These are phyloP conservation scores for Neurospora sp. DNA, from an alignment of 495 filamentous ascomycete species.

Conservation along the genomic window DNA sequence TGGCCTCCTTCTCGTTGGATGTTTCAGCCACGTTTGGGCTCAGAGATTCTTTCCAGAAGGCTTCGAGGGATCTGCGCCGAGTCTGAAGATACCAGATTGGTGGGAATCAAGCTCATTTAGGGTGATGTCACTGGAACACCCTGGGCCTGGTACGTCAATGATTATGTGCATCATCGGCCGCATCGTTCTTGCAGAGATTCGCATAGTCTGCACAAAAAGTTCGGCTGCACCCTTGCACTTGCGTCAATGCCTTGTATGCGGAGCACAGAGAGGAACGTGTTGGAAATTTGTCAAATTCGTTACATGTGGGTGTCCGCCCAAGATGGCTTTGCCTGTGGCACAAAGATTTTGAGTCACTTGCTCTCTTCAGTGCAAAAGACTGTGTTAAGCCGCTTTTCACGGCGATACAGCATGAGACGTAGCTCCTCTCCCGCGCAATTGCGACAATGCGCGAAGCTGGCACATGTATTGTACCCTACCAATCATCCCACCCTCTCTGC, in stretches of 20 bases:
- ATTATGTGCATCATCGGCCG: slow-evolving; percentile 6
- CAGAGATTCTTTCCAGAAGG: not conserved
- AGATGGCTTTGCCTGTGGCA: not conserved
- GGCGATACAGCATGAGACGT: slow-evolving; percentile 19
- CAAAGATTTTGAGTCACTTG: slow-evolving; percentile 10
- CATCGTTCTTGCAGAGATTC: slow-evolving; percentile 1
- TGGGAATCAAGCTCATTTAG: not conserved
- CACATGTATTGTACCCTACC: not conserved
- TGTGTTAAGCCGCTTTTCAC: slow-evolving; percentile 9
- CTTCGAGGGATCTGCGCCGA: not conserved
- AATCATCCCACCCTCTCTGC: not conserved
- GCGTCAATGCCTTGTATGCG: slow-evolving; percentile 24
- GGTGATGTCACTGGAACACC: slow-evolving; percentile 15
- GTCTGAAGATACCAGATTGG: not conserved
- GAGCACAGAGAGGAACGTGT: not conserved
- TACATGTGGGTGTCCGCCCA: slow-evolving; percentile 2
- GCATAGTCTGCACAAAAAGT: slow-evolving; percentile 5
- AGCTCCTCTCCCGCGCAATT: slow-evolving; percentile 16
- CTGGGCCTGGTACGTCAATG: slow-evolving; percentile 8
- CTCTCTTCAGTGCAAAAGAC: not conserved
- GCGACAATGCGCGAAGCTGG: slow-evolving; percentile 8
- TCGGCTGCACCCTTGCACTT: slow-evolving; percentile 21
- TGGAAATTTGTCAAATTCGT: slow-evolving; percentile 13
- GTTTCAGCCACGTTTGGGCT: not conserved
- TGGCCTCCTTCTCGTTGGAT: not conserved